These are phyloP conservation scores for Tylopilus sp. DNA, from an alignment of 768 basidiomycete species.

Conservation along the genomic window DNA sequence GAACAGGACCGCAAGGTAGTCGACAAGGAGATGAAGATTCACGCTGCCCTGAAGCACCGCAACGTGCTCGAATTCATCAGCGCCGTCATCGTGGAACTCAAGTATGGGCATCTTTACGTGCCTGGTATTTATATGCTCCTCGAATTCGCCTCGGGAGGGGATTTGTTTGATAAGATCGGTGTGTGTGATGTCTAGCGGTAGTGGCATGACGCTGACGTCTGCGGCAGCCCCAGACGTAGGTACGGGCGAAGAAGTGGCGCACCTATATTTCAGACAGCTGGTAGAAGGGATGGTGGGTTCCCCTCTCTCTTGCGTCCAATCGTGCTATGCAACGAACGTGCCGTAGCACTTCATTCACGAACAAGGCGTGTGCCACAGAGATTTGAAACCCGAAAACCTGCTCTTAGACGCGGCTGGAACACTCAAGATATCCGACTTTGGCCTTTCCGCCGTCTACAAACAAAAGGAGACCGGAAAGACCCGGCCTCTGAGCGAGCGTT, in stretches of 20 bases:
- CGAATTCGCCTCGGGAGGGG: constrained; percentile 90
- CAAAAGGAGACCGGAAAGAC: constrained; percentile 80
- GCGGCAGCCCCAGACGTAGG: constrained; percentile 84
- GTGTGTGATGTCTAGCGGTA: constrained; percentile 24
- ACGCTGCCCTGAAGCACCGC: constrained; percentile 70
- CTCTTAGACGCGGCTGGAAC: constrained; percentile 79
- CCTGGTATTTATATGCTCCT: constrained; percentile 91
- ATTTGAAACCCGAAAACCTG: constrained; percentile 95
- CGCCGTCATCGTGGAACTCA: constrained; percentile 68
- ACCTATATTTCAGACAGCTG: constrained; percentile 86
- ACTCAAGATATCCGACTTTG: constrained; percentile 95
- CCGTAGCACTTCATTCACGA: constrained; percentile 75
- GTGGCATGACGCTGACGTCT: neutral
- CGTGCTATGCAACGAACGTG: neutral
- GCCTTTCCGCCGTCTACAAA: constrained; percentile 85
- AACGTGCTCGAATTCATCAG: constrained; percentile 85
- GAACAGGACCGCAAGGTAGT: constrained; percentile 72
- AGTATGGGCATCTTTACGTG: constrained; percentile 52
- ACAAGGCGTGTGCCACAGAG: constrained; percentile 93
- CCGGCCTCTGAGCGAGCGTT: constrained; percentile 71
- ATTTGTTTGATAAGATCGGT: constrained; percentile 99
- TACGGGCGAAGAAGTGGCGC: constrained; percentile 80
- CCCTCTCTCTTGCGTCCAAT: neutral
- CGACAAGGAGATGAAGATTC: constrained; percentile 91
- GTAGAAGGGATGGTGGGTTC: constrained; percentile 71